These are phyloP conservation scores for Phytopythium aichiense DNA, from an alignment of 352 stramenopile species.

Conservation along the genomic window DNA sequence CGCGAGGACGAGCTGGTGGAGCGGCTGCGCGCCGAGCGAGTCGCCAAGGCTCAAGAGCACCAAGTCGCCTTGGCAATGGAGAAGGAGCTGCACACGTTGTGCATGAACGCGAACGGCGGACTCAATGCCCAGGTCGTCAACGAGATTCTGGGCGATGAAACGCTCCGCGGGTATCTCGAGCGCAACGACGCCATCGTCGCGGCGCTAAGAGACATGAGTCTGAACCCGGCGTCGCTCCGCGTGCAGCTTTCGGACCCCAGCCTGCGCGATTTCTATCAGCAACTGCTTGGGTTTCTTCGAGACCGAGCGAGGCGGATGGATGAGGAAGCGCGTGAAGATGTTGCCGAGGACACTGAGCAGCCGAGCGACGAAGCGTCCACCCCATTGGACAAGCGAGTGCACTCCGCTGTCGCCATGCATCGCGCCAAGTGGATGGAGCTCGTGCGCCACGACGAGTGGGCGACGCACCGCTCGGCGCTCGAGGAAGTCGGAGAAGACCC, in stretches of 20 bases:
- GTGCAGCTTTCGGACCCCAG: constrained; percentile 37
- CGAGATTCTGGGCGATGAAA: constrained; percentile 39
- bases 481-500: constrained; percentile 66
- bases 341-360: background rate
- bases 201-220: constrained; percentile 63
- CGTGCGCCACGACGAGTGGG: constrained; percentile 24
- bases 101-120: constrained; percentile 24
- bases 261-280: constrained; percentile 54
- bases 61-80: constrained; percentile 22
- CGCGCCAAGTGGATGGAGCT: constrained; percentile 21
- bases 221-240: constrained; percentile 46
- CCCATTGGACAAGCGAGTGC: constrained; percentile 38
- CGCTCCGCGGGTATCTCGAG: constrained; percentile 34
- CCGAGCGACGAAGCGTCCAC: background rate
- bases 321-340: constrained; percentile 7
- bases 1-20: constrained; percentile 34
- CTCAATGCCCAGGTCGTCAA: constrained; percentile 40
- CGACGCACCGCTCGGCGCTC: constrained; percentile 26
- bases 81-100: constrained; percentile 38
- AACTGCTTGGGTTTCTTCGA: constrained; percentile 35
- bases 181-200: constrained; percentile 41
- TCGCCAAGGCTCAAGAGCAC: constrained; percentile 16
- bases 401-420: constrained; percentile 18
- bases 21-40: constrained; percentile 32
- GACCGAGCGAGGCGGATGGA: constrained; percentile 5